A percentile compares a stretch with the other conserved stretches of the same genome.
Conservation (phyloP, 257 asterid species). For the Solanum paucissectum region DNA sequence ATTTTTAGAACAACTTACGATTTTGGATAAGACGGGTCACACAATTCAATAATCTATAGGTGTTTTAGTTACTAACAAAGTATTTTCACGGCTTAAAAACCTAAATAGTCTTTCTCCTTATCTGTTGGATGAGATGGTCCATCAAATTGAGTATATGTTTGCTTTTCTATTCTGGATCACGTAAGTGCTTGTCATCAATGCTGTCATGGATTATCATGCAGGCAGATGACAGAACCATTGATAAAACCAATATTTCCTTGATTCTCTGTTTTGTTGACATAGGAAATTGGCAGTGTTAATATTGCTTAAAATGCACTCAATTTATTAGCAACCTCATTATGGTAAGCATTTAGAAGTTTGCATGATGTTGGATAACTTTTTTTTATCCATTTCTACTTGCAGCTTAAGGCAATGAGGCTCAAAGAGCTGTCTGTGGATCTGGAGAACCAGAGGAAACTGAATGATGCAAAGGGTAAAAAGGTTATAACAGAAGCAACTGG, state of each 20-base stretch:
- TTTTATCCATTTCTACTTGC: conserved; percentile 2
- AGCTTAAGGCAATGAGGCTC: conserved; percentile 78
- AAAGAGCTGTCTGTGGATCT: conserved; percentile 64
- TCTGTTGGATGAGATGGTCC: neutral
- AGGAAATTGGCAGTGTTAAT: neutral
- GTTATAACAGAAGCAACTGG: conserved; percentile 16
- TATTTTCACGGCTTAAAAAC: neutral
- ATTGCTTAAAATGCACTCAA: neutral
- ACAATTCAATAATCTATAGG: neutral
- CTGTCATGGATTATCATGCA: neutral
- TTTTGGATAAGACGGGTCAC: neutral
- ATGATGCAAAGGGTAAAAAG: conserved; percentile 48
- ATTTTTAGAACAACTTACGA: neutral
- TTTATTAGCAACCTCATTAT: neutral
- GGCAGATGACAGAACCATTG: neutral
- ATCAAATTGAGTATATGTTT: neutral
- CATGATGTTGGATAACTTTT: neutral
- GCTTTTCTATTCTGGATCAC: neutral
- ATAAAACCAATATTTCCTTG: neutral
- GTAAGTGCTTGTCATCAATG: neutral
- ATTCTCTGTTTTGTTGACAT: neutral
- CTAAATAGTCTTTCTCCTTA: neutral
- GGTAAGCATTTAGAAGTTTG: neutral
- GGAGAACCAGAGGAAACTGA: conserved; percentile 60
- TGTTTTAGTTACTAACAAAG: neutral